A percentile compares a stretch with the other conserved stretches of the same genome.
Evolutionary conservation across 2,329 filamentous ascomycete genomes (phyloP).

Genomic region (Parascedosporium putredinis): DNA sequence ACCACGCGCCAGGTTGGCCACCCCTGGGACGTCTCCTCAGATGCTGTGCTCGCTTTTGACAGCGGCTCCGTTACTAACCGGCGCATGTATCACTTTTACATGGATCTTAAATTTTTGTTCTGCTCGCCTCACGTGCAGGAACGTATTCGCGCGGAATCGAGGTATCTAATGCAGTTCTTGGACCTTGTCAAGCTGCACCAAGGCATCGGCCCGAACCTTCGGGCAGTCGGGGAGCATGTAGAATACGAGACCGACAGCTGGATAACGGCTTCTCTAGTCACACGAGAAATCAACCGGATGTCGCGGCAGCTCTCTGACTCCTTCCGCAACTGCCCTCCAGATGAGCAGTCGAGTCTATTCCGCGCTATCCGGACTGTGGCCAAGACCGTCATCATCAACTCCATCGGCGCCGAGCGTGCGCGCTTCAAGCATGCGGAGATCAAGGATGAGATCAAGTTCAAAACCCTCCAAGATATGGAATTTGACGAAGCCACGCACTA

Average conservation of each 20-base stretch:
- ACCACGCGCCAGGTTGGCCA: slow-evolving; percentile 94
- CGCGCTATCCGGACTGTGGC: slow-evolving; percentile 64
- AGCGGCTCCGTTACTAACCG: slow-evolving; percentile 90
- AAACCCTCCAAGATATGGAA: slow-evolving; percentile 65
- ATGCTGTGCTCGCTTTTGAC: slow-evolving; percentile 83
- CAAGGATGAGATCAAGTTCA: slow-evolving; percentile 77
- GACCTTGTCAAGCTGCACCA: slow-evolving; percentile 94
- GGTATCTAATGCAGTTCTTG: slow-evolving; percentile 88
- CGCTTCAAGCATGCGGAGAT: slow-evolving; percentile 82
- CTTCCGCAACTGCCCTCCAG: slow-evolving; percentile 59
- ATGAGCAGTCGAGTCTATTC: slow-evolving; percentile 55
- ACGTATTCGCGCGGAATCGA: slow-evolving; percentile 67
- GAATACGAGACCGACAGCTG: slow-evolving; percentile 97
- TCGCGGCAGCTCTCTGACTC: slow-evolving; percentile 82
- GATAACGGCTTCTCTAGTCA: slow-evolving; percentile 93
- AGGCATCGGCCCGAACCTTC: slow-evolving; percentile 86
- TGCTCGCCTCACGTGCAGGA: slow-evolving; percentile 81
- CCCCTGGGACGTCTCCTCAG: slow-evolving; percentile 77
- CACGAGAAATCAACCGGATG: slow-evolving; percentile 85
- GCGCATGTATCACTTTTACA: slow-evolving; percentile 95
- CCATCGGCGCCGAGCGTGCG: slow-evolving; percentile 75
- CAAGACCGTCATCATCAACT: slow-evolving; percentile 78
- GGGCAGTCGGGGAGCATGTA: slow-evolving; percentile 88
- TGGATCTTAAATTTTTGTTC: slow-evolving; percentile 85
- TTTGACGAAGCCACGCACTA: slow-evolving; percentile 57